A percentile compares a stretch with the other conserved stretches of the same genome.
Conservation (phyloP, 2,329 filamentous ascomycete species). For the Aspergillus transmontanensis region DNA sequence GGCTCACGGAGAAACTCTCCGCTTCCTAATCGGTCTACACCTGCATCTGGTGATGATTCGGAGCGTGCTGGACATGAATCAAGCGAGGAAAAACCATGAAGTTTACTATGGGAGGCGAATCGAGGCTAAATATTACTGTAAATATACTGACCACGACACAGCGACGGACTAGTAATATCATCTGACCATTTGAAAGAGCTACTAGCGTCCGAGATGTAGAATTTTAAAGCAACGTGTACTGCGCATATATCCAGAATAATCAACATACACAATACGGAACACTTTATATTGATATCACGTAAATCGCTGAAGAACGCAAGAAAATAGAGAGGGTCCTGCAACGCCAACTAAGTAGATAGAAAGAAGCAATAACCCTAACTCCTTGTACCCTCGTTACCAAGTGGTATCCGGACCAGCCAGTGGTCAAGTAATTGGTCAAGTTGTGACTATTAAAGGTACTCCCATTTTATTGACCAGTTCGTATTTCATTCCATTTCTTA, state of each 20-base stretch:
- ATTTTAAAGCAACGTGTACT: not conserved
- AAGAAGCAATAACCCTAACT: slow-evolving; percentile 15
- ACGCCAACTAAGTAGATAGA: slow-evolving; percentile 1
- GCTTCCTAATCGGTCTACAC: slow-evolving; percentile 34
- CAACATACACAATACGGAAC: not conserved
- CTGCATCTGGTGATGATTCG: slow-evolving; percentile 31
- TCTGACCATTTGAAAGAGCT: not conserved
- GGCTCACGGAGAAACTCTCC: slow-evolving; percentile 33
- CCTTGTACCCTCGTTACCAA: slow-evolving; percentile 10
- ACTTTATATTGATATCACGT: slow-evolving; percentile 15
- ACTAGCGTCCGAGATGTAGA: not conserved
- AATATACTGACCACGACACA: not conserved
- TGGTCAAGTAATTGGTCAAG: slow-evolving; percentile 9
- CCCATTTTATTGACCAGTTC: not conserved
- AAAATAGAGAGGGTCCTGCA: slow-evolving; percentile 7
- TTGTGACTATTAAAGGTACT: not conserved
- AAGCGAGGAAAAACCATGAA: not conserved
- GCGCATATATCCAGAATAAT: not conserved
- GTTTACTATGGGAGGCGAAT: not conserved
- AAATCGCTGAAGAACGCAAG: slow-evolving; percentile 25
- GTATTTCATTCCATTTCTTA: slow-evolving; percentile 41
- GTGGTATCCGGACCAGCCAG: slow-evolving; percentile 19
- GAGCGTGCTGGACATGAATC: slow-evolving; percentile 21
- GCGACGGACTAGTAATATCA: not conserved
- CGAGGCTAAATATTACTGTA: slow-evolving; percentile 1